A percentile compares a stretch with the other conserved stretches of the same genome.
Conservation (phyloP, 164 flowering plant genomes). For the Tetrastigma voinierianum region DNA sequence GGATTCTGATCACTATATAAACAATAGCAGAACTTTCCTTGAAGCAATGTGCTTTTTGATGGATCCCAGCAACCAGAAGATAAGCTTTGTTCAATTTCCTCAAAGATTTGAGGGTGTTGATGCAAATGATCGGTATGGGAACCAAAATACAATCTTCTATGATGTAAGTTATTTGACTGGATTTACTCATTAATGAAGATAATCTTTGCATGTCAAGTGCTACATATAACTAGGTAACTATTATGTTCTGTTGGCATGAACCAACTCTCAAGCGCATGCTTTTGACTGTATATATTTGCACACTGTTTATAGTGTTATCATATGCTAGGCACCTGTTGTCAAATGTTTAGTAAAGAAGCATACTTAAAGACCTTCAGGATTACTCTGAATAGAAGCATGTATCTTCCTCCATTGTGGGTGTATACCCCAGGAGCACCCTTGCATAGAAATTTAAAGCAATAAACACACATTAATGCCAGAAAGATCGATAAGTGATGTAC, state of each 20-base stretch:
- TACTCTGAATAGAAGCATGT: neutral
- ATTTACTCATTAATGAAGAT: too few species aligned
- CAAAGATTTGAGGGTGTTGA: constrained; percentile 29
- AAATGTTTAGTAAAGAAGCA: too few species aligned
- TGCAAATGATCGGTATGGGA: constrained; percentile 26
- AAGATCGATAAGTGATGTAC: neutral
- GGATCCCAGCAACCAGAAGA: constrained; percentile 25
- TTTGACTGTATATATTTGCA: too few species aligned
- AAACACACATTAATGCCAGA: neutral
- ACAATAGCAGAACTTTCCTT: constrained; percentile 23
- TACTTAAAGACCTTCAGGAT: neutral
- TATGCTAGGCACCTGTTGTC: too few species aligned
- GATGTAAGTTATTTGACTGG: constrained; percentile 10
- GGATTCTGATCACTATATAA: constrained; percentile 30
- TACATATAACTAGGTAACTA: too few species aligned
- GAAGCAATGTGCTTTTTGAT: constrained; percentile 28
- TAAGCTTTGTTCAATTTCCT: constrained; percentile 30
- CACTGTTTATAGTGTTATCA: too few species aligned
- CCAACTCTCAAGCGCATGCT: too few species aligned
- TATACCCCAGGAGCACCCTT: neutral
- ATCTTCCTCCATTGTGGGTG: neutral
- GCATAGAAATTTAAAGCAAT: neutral
- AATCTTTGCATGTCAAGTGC: too few species aligned
- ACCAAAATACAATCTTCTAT: constrained; percentile 27
- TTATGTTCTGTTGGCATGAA: too few species aligned